Conservation (phyloP, 257 asterid species). For the Eucommia ulmoides region DNA sequence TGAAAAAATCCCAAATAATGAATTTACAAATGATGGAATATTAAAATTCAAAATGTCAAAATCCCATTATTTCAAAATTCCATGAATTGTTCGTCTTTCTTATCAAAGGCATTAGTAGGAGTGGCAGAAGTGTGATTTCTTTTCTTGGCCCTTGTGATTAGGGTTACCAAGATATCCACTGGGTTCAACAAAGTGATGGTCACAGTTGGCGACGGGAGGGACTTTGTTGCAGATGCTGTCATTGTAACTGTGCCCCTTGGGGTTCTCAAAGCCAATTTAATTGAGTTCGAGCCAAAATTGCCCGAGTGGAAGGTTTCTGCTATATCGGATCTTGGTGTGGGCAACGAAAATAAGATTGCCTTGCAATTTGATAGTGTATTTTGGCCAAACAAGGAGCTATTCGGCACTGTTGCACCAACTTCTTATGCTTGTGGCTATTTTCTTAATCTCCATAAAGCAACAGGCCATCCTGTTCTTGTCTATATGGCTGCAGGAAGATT, state of each 20-base stretch:
- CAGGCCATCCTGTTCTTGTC: conserved; percentile 82
- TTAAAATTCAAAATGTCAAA: too few species aligned
- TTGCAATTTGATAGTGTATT: conserved; percentile 60
- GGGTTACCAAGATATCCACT: conserved; percentile 58
- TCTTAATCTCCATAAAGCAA: conserved; percentile 95
- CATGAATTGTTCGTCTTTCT: too few species aligned
- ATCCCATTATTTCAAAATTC: too few species aligned
- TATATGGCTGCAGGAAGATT: conserved; percentile 97
- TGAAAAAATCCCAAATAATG: too few species aligned
- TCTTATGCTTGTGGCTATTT: conserved; percentile 90
- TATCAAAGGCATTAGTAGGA: too few species aligned
- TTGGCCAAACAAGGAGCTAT: conserved; percentile 90
- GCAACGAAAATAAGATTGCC: conserved; percentile 90
- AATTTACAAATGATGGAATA: too few species aligned
- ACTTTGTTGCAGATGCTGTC: conserved; percentile 77
- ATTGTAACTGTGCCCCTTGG: conserved; percentile 91
- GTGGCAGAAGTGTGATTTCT: not conserved
- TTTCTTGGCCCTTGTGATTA: conserved; percentile 7
- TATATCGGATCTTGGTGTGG: conserved; percentile 85
- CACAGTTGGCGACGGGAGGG: conserved; percentile 63
- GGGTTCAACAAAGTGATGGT: conserved; percentile 65
- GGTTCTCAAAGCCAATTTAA: conserved; percentile 64
- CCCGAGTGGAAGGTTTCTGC: conserved; percentile 95
- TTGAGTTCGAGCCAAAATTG: conserved; percentile 72
- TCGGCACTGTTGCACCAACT: conserved; percentile 77